A percentile compares a stretch with the other conserved stretches of the same genome.
These are phyloP conservation scores for Oehlia diaphana DNA, from an alignment of 192 early-diverging fungal genomes.

Conservation along the genomic window DNA sequence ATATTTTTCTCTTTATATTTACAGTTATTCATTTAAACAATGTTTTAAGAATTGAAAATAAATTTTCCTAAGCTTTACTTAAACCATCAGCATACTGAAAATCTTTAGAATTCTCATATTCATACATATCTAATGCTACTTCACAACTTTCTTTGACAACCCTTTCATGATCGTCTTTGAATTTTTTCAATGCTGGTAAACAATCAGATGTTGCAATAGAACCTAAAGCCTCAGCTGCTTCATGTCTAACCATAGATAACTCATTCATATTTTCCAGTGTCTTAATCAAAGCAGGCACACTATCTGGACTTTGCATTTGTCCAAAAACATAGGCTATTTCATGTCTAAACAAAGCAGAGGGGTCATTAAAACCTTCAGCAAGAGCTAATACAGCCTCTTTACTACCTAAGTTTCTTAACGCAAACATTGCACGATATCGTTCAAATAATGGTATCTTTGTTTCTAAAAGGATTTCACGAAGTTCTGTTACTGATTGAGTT, in stretches of 20 bases:
- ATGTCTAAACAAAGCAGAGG: slow-evolving; percentile 84
- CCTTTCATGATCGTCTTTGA: slow-evolving; percentile 69
- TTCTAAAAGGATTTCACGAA: slow-evolving; percentile 68
- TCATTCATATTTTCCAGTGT: slow-evolving; percentile 77
- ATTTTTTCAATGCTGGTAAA: slow-evolving; percentile 71
- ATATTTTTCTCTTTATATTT: too few relatives aligned
- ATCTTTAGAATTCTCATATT: slow-evolving; percentile 81
- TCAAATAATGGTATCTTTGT: slow-evolving; percentile 77
- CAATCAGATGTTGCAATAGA: slow-evolving; percentile 91
- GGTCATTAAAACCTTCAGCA: slow-evolving; percentile 70
- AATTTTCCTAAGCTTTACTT: neutral
- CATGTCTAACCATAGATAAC: slow-evolving; percentile 92
- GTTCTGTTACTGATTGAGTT: slow-evolving; percentile 62
- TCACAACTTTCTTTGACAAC: slow-evolving; percentile 91
- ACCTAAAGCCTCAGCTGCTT: slow-evolving; percentile 95
- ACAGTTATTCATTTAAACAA: too few relatives aligned
- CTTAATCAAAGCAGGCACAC: slow-evolving; percentile 80
- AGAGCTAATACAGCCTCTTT: slow-evolving; percentile 82
- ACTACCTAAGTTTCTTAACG: slow-evolving; percentile 81
- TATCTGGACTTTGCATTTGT: slow-evolving; percentile 91
- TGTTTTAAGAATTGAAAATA: too few relatives aligned
- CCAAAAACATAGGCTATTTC: slow-evolving; percentile 98
- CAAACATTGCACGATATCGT: slow-evolving; percentile 95
- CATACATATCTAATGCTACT: slow-evolving; percentile 96
- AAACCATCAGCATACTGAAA: slow-evolving; percentile 57